Evolutionary conservation across 2,329 filamentous ascomycete genomes (phyloP).

Genomic region (Magnaporthiopsis rhizophila): DNA sequence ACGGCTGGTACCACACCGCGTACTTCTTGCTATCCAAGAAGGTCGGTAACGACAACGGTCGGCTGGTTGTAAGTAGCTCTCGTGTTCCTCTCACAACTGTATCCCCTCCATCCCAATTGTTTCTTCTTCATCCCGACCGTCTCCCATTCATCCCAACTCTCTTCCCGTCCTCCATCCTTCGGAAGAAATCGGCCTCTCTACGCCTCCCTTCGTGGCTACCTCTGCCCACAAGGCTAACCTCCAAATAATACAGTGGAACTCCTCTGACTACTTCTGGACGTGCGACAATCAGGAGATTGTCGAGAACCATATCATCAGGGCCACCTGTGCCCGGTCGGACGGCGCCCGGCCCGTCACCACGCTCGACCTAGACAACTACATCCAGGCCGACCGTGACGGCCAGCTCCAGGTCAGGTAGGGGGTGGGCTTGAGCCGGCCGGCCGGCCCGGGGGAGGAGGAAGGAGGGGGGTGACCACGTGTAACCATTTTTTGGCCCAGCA

Average conservation of each 20-base stretch:
- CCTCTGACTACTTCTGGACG: not conserved
- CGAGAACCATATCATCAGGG: not conserved
- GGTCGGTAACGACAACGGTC: not conserved
- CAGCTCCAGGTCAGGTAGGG: not conserved
- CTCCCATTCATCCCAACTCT: not conserved
- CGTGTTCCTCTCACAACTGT: not conserved
- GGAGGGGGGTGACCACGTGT: too few species aligned
- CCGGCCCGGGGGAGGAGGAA: too few species aligned
- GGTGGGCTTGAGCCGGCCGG: too few species aligned
- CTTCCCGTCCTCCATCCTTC: too few species aligned
- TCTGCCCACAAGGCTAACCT: too few species aligned
- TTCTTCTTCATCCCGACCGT: not conserved
- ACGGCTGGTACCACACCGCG: too few species aligned
- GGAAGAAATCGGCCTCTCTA: too few species aligned
- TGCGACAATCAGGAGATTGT: not conserved
- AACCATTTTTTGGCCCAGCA: too few species aligned
- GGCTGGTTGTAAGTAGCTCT: not conserved
- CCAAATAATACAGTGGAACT: not conserved
- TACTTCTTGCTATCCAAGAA: too few species aligned
- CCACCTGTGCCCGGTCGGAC: not conserved
- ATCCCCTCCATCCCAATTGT: too few species aligned
- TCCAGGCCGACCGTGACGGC: not conserved
- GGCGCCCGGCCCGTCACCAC: too few species aligned
- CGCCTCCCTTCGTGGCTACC: too few species aligned
- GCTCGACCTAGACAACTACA: not conserved